A percentile compares a stretch with the other conserved stretches of the same genome.
These are phyloP conservation scores for Pseudogymnoascus sp. DNA, from an alignment of 2,329 filamentous ascomycete species.

Conservation along the genomic window DNA sequence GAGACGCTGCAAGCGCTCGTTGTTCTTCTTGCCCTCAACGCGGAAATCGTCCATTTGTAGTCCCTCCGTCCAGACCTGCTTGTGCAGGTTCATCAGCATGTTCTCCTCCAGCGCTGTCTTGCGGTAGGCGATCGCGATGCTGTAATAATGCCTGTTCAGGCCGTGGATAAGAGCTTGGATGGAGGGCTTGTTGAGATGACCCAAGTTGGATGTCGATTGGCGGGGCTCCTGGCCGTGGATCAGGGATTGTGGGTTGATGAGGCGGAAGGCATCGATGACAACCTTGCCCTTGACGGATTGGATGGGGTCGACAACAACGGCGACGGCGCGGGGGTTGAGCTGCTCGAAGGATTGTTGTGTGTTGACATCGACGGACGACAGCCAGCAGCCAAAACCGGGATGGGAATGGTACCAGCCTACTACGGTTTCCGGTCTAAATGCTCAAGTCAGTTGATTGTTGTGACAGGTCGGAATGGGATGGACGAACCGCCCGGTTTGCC, in stretches of 20 bases:
- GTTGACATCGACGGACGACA: slow-evolving; percentile 98
- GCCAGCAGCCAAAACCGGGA: slow-evolving; percentile 98
- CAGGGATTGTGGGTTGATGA: slow-evolving; percentile 95
- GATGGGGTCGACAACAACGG: slow-evolving; percentile 96
- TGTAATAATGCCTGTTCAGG: slow-evolving; percentile 98
- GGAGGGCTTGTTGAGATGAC: slow-evolving; percentile 98
- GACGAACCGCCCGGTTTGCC: slow-evolving; percentile 84
- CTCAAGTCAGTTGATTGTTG: slow-evolving; percentile 13
- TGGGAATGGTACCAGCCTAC: slow-evolving; percentile 99
- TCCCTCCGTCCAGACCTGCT: slow-evolving; percentile 98
- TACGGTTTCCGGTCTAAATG: slow-evolving; percentile 77
- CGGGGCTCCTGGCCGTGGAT: slow-evolving; percentile 98
- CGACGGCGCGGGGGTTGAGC: slow-evolving; percentile 90
- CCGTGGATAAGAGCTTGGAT: slow-evolving; percentile 98
- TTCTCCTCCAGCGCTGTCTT: slow-evolving; percentile 98
- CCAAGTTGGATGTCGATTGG: slow-evolving; percentile 95
- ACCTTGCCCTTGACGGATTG: slow-evolving; percentile 99
- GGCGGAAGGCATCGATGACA: slow-evolving; percentile 96
- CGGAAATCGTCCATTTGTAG: slow-evolving; percentile 95
- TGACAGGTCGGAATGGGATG: not conserved
- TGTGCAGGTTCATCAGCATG: slow-evolving; percentile 99
- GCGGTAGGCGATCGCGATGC: slow-evolving; percentile 94
- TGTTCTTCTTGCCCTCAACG: slow-evolving; percentile 74
- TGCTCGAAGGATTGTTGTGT: slow-evolving; percentile 99
- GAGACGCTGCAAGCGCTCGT: slow-evolving; percentile 79